Conservation (phyloP, 2,329 filamentous ascomycete genomes). For the Microdochium bolleyi region DNA sequence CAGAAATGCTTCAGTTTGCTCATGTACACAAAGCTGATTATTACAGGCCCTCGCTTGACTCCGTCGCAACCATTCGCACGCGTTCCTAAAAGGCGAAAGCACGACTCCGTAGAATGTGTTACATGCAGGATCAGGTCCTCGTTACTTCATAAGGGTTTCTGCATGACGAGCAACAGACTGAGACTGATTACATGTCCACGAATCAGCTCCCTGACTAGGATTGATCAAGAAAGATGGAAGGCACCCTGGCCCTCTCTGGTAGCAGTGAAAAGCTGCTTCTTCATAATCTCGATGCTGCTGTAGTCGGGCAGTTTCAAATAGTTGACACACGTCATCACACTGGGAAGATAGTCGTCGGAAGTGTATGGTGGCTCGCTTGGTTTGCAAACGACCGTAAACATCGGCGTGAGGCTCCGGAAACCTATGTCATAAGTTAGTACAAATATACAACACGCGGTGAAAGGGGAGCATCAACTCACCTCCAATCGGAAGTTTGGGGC, state of each 20-base stretch:
- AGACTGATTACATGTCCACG: neutral
- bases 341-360: conserved; percentile 96
- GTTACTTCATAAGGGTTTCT: neutral
- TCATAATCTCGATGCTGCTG: conserved; percentile 67
- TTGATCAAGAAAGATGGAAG: conserved; percentile 77
- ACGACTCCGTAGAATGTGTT: neutral
- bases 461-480: conserved; percentile 47
- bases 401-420: conserved; percentile 93
- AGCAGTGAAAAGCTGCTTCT: conserved; percentile 70
- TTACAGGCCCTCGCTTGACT: neutral
- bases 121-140: neutral
- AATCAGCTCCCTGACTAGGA: neutral
- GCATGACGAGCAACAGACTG: neutral
- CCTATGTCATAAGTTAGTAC: conserved; percentile 46
- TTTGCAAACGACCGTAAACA: conserved; percentile 99
- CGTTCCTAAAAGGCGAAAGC: neutral
- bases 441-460: conserved; percentile 11
- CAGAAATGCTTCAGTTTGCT: neutral
- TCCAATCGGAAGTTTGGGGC: conserved; percentile 95
- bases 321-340: conserved; percentile 99
- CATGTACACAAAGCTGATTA: neutral
- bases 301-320: conserved; percentile 98
- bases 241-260: conserved; percentile 95
- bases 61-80: neutral
- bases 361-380: conserved; percentile 91